Evolutionary conservation across 208 protist genomes (phyloP).

Genomic region (Leishmania gerbilli): DNA sequence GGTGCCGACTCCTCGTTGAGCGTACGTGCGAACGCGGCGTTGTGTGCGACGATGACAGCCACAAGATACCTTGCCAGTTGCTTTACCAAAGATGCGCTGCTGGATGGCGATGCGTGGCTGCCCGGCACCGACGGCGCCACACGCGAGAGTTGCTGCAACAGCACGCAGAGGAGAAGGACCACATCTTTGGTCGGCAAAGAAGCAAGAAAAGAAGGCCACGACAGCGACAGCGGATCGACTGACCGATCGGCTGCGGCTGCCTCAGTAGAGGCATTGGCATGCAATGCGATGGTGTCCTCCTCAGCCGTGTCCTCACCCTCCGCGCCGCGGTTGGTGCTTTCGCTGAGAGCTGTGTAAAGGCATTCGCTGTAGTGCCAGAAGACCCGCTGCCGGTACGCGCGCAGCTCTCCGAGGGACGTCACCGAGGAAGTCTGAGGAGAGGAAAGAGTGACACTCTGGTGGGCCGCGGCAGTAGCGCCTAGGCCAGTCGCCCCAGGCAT

Average conservation of each 20-base stretch:
- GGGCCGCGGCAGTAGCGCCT: neutral
- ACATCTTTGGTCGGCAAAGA: slow-evolving; percentile 23
- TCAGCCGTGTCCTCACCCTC: neutral
- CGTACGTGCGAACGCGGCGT: slow-evolving; percentile 3
- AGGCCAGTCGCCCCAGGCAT: neutral
- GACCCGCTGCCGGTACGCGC: slow-evolving; percentile 15
- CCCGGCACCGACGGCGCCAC: neutral
- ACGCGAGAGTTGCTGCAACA: slow-evolving; percentile 19
- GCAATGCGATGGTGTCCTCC: neutral
- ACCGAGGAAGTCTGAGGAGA: neutral
- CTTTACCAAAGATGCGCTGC: neutral
- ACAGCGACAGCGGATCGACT: neutral
- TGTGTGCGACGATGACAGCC: slow-evolving; percentile 3
- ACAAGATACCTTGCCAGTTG: slow-evolving; percentile 1
- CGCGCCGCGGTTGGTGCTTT: neutral
- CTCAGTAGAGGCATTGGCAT: neutral
- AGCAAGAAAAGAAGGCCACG: slow-evolving; percentile 14
- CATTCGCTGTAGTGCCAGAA: slow-evolving; percentile 10
- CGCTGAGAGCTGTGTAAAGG: slow-evolving; percentile 17
- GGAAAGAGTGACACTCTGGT: neutral
- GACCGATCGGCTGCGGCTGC: neutral
- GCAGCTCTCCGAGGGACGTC: slow-evolving; percentile 8
- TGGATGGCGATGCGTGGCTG: neutral
- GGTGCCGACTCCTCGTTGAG: slow-evolving; percentile 14
- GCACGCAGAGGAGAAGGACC: slow-evolving; percentile 18